Percentiles rank a stretch among this genome's conserved stretches.
phyloP scores from a whole-genome alignment of 805 yeast genomes.

The Diddensiella caesifluorescens region DNA sequence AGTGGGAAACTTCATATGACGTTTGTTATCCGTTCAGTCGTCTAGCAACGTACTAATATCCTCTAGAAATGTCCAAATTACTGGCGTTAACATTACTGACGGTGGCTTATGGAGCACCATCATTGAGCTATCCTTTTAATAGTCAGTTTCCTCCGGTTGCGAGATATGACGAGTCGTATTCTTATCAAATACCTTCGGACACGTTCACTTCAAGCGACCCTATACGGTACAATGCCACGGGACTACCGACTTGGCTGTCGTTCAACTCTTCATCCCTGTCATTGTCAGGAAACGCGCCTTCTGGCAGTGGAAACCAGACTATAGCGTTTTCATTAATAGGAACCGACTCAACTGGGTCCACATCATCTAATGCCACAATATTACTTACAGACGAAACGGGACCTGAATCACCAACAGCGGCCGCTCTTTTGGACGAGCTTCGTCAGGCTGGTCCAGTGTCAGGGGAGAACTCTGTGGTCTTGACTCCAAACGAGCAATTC shows the following conservation, averaged over 20 bases:
- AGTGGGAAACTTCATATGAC: neutral
- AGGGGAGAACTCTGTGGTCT: constrained; percentile 67
- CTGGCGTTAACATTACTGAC: constrained; percentile 12
- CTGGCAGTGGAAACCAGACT: constrained; percentile 39
- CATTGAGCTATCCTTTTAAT: constrained; percentile 68
- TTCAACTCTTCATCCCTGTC: constrained; percentile 60
- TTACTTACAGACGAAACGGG: constrained; percentile 56
- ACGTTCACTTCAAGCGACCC: constrained; percentile 50
- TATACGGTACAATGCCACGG: constrained; percentile 50
- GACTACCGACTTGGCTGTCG: constrained; percentile 71
- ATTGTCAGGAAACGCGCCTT: constrained; percentile 59
- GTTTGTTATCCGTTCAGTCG: neutral
- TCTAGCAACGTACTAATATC: neutral
- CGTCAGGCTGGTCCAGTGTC: constrained; percentile 67
- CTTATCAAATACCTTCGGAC: constrained; percentile 61
- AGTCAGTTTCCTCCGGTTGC: constrained; percentile 89
- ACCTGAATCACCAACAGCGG: constrained; percentile 41
- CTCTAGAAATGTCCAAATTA: constrained; percentile 2
- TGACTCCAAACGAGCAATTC: constrained; percentile 65
- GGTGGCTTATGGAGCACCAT: constrained; percentile 41
- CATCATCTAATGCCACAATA: constrained; percentile 48
- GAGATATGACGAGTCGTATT: constrained; percentile 54
- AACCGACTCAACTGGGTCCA: constrained; percentile 49
- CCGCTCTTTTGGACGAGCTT: constrained; percentile 48
- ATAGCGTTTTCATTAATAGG: constrained; percentile 57